Base-by-base conservation (phyloP, 2,329 filamentous ascomycete genomes). In the Cordyceps tenuipes region DNA sequence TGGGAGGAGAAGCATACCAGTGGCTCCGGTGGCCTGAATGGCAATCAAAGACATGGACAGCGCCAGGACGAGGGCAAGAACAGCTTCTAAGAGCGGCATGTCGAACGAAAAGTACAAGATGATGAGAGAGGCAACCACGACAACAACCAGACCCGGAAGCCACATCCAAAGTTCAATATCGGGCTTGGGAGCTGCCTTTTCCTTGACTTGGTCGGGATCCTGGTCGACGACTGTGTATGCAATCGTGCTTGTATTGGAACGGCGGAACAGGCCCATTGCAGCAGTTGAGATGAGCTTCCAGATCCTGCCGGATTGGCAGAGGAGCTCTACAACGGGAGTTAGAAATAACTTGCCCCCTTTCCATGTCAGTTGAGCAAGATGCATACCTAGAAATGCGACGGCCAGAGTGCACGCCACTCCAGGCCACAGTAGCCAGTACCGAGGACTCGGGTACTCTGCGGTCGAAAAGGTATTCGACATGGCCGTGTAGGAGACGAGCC, bases 1-100 rank as follows among this genome's bases (percentile, higher is more conserved):
- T n/a, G 5, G 29, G 29, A 29, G 29, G 5, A 29, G 12, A 26
- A 41, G 12, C 59, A 2, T 57, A 61, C 59, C 59, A 3, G 59
- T 61, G 8, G 59, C 59, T 3, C 59, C 59, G 5, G 59, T 61
- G 13, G 59, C 59, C 21, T 61, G 59, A 2, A 61, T 61, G 39
- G 59, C 59, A 36, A 61, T 48, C 23, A 61, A 12, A 13, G 43
- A 46, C 59, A 57, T 34, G 15, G 19, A 57, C 8, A 57, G 31
- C 7, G 57, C 52, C 17, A 59, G 39, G 12, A 53, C 9, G 39
- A 59, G 19, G 29, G 57, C 49, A 5, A 59, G 17, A 5, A 21
- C 26, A 1, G 57, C 47, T 9, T 59, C 57, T 3, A 53, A 43
- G 41, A 59, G 26, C 19, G 57, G 57, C 57, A 59, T 59, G 48